Percentiles rank a stretch among this genome's conserved stretches.
Evolutionary conservation across 2,329 filamentous ascomycete species (phyloP).

Genomic region (Rugonectria rugulosa): DNA sequence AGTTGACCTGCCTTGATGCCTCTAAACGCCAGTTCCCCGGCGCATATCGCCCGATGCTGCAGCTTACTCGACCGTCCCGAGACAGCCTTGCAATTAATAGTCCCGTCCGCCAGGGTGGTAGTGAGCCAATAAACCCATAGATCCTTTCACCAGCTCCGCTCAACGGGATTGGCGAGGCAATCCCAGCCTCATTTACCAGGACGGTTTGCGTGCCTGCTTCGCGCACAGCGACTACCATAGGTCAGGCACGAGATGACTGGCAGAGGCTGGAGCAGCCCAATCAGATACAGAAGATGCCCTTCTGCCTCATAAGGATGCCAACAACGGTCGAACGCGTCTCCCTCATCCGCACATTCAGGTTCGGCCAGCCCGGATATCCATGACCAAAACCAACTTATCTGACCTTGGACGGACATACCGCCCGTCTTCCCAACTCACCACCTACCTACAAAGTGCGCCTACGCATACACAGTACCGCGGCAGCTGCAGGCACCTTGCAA

Average conservation of each 20-base stretch:
- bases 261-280: too few relatives aligned
- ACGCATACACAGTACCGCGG: neutral
- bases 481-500: constrained; percentile 10
- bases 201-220: neutral
- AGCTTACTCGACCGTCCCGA: neutral
- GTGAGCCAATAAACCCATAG: constrained; percentile 1
- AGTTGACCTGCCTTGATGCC: too few relatives aligned
- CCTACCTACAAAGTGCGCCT: too few relatives aligned
- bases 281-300: too few relatives aligned
- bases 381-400: neutral
- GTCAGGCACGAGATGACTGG: too few relatives aligned
- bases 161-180: constrained; percentile 13
- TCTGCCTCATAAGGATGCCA: too few relatives aligned
- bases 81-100: constrained; percentile 1
- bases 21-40: too few relatives aligned
- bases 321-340: too few relatives aligned
- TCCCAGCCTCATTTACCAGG: constrained; percentile 13
- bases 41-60: too few relatives aligned
- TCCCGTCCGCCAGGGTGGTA: neutral
- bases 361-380: too few relatives aligned
- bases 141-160: neutral
- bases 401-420: too few relatives aligned
- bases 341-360: too few relatives aligned
- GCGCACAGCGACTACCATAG: neutral
- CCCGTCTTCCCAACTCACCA: neutral